phyloP scores from a whole-genome alignment of 176 grass and related monocot genomes.

The Tillandsia leiboldiana region DNA sequence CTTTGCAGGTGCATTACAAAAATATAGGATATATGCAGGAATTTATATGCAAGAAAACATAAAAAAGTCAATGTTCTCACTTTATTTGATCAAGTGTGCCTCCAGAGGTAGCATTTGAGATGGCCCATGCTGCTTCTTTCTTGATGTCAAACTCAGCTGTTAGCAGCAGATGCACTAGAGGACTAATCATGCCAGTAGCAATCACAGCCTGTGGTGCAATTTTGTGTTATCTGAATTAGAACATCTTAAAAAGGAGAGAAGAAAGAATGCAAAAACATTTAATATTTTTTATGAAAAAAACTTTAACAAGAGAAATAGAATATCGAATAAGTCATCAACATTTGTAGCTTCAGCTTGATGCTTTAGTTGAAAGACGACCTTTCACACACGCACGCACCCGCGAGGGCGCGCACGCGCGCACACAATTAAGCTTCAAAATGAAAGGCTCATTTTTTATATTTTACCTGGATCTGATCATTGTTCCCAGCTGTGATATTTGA shows the following conservation, averaged over 20 bases:
- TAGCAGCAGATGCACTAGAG: slow-evolving; percentile 73
- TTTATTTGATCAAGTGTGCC: slow-evolving; percentile 84
- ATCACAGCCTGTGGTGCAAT: slow-evolving; percentile 59
- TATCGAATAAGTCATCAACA: background rate
- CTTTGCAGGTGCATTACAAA: too few relatives aligned
- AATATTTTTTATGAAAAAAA: background rate
- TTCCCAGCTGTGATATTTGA: slow-evolving; percentile 97
- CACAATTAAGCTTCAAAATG: background rate
- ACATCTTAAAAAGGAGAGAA: background rate
- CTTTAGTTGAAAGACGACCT: too few relatives aligned
- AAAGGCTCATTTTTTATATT: background rate
- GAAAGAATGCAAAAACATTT: background rate
- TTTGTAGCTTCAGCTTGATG: background rate
- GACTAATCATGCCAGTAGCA: slow-evolving; percentile 62
- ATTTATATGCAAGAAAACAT: too few relatives aligned
- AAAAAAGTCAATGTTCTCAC: slow-evolving; percentile 10
- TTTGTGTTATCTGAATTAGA: background rate
- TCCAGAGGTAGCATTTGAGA: slow-evolving; percentile 94
- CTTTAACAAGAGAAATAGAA: background rate
- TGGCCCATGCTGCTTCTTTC: slow-evolving; percentile 95
- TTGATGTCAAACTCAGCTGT: slow-evolving; percentile 99
- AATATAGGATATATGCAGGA: too few relatives aligned
- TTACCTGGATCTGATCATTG: slow-evolving; percentile 97
- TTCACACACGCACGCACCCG: too few relatives aligned
- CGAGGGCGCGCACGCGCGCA: too few relatives aligned